phyloP scores from a whole-genome alignment of 2,329 filamentous ascomycete species.

The Colletotrichum lindemuthianum region DNA sequence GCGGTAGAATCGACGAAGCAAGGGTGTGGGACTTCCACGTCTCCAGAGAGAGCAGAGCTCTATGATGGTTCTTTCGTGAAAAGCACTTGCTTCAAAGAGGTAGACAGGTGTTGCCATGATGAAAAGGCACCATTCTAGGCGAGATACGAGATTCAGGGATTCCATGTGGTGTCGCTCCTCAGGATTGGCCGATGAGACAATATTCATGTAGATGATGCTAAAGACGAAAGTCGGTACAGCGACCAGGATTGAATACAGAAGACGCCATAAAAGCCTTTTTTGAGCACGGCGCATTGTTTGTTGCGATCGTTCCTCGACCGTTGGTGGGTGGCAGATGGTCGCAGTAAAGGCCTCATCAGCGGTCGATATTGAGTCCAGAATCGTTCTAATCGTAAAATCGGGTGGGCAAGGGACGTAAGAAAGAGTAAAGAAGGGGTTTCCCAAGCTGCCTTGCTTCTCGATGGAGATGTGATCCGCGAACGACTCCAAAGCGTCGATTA shows the following conservation, averaged over 20 bases:
- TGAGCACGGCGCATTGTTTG: constrained; percentile 65
- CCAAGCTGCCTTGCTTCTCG: neutral
- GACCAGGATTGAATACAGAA: constrained; percentile 62
- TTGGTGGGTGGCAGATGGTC: constrained; percentile 65
- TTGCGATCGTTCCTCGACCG: constrained; percentile 68
- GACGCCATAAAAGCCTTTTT: constrained; percentile 60
- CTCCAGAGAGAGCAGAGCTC: constrained; percentile 60
- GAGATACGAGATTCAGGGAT: constrained; percentile 47
- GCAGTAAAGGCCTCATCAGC: constrained; percentile 60
- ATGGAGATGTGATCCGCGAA: constrained; percentile 55
- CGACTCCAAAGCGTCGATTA: constrained; percentile 49
- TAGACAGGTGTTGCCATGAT: constrained; percentile 71
- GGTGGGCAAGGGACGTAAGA: constrained; percentile 64
- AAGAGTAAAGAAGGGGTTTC: constrained; percentile 38
- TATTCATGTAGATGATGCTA: constrained; percentile 71
- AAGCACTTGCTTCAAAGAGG: constrained; percentile 70
- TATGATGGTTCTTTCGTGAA: constrained; percentile 67
- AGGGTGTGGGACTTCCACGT: neutral
- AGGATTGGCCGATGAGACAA: constrained; percentile 59
- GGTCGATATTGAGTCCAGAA: constrained; percentile 59
- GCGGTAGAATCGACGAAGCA: constrained; percentile 19
- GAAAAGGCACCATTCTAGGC: constrained; percentile 68
- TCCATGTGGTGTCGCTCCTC: constrained; percentile 52
- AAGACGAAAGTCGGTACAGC: constrained; percentile 71
- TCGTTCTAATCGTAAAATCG: constrained; percentile 63